These are phyloP conservation scores for Leccinum aurantiacum DNA, from an alignment of 768 basidiomycete genomes.

Conservation along the genomic window DNA sequence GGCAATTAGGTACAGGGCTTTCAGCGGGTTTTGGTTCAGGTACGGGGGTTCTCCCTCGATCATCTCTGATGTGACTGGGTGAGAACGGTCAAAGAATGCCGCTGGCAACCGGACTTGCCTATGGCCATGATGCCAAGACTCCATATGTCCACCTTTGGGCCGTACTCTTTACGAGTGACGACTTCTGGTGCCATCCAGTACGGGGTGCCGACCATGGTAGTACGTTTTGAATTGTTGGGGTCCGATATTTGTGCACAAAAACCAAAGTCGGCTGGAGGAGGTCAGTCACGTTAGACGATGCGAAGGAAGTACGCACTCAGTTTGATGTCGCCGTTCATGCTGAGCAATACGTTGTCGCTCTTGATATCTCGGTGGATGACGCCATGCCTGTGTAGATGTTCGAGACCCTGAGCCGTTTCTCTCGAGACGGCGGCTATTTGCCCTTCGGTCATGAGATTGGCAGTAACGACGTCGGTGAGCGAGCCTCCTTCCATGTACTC, in stretches of 20 bases:
- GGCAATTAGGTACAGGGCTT: constrained; percentile 96
- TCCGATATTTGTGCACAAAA: constrained; percentile 97
- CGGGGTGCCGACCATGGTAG: constrained; percentile 97
- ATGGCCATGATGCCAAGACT: constrained; percentile 95
- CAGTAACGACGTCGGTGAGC: constrained; percentile 89
- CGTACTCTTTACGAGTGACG: constrained; percentile 96
- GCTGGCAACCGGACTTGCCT: constrained; percentile 46
- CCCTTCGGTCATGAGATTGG: constrained; percentile 93
- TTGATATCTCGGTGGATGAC: constrained; percentile 99
- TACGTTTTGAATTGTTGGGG: constrained; percentile 84
- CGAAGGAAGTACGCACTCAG: constrained; percentile 70
- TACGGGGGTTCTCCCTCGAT: constrained; percentile 98
- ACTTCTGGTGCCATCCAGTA: constrained; percentile 99
- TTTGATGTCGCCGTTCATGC: constrained; percentile 94
- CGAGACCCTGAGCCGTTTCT: constrained; percentile 89
- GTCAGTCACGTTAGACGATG: not conserved
- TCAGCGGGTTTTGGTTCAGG: constrained; percentile 93
- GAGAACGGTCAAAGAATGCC: constrained; percentile 6
- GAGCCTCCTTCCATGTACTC: constrained; percentile 99
- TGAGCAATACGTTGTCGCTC: constrained; percentile 94
- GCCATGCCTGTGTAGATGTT: constrained; percentile 93
- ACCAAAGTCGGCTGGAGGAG: constrained; percentile 85
- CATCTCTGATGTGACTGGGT: constrained; percentile 64
- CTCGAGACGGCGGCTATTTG: constrained; percentile 96
- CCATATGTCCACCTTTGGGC: constrained; percentile 99